Evolutionary conservation across 768 basidiomycete genomes (phyloP), one percentile per base, ranked within the genome.

Genomic region (Leccinum obscurum): DNA sequence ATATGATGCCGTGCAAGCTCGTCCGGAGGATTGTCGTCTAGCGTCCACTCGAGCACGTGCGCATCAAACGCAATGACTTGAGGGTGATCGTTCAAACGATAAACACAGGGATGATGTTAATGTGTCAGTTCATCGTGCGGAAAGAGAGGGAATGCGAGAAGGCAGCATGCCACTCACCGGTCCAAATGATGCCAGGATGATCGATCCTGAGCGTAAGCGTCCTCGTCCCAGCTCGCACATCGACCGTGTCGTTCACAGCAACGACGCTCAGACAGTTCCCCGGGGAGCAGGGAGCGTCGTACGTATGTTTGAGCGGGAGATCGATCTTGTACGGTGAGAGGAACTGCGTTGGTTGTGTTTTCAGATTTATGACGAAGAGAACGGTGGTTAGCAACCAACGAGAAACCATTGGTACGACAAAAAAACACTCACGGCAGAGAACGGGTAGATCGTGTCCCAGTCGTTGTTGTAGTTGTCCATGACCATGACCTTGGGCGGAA

Each of bases 41-140:
- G 78, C 17, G 84, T 86, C 95, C 95, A 98, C 56, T 83, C 75
- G 8, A 95, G 72, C 14, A 98, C 92, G 61, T 95, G 89, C 0
- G 93, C 95, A 53, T 95, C 90, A 68, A 98, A 97, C 0, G 94
- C 90, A 57, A 98, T 82, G 5, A 91, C 93, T 85, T 66, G 46
- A 57, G 56, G 11, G 2, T 37, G 0, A 37, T 15, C 35, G 35
- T 37, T 37, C 35, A 5, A 11, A 32, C 32, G 32, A 11, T 32
- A 10, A 32, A 10, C 8, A 32, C 32, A 1, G 32, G 35, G 13
- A 35, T 14, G 6, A 14, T 37, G 6, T 37, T 39, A 3, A 7
- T 14, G 0, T 8, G 37, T 41, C 17, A 37, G 49, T 44, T 53
- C 48, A 68, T 50, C 7, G 7, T 4, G n/a, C 9, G 30, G 10